These are phyloP conservation scores for Bretschneidera sinensis DNA, from an alignment of 345 rosid genomes.

Conservation along the genomic window DNA sequence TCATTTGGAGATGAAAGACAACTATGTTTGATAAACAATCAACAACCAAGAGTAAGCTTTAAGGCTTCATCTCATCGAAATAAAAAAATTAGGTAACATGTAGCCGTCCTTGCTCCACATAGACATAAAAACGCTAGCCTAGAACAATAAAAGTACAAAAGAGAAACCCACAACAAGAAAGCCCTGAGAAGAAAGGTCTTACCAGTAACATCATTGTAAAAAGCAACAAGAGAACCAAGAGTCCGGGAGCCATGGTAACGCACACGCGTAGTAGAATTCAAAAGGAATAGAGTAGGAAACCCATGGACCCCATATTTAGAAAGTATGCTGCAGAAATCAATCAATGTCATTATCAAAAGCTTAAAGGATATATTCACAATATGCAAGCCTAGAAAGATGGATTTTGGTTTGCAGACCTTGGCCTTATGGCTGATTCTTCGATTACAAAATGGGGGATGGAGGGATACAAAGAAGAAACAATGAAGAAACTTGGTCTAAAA, in stretches of 20 bases:
- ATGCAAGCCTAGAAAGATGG: neutral
- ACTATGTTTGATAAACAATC: no score
- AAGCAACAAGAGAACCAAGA: slow-evolving; percentile 65
- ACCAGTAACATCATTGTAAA: slow-evolving; percentile 74
- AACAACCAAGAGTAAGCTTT: no score
- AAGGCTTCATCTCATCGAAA: neutral
- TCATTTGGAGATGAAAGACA: neutral
- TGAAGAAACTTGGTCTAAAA: slow-evolving; percentile 65
- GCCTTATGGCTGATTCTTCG: slow-evolving; percentile 77
- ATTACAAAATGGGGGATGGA: slow-evolving; percentile 70
- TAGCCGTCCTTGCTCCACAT: no score
- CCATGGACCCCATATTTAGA: slow-evolving; percentile 97
- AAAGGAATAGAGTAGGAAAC: slow-evolving; percentile 74
- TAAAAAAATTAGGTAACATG: no score
- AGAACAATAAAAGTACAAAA: neutral
- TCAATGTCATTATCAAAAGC: slow-evolving; percentile 6
- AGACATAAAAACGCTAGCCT: no score
- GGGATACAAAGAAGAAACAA: slow-evolving; percentile 62
- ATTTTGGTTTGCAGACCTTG: slow-evolving; percentile 52
- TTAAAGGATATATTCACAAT: neutral
- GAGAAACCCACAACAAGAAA: neutral
- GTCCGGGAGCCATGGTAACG: slow-evolving; percentile 65
- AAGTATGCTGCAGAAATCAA: slow-evolving; percentile 56
- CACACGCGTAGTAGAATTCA: slow-evolving; percentile 71
- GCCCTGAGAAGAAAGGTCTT: slow-evolving; percentile 15